Evolutionary conservation across 352 stramenopile species (phyloP), one percentile per base, ranked within the genome.

Genomic region (Phytophthora fragariae): DNA sequence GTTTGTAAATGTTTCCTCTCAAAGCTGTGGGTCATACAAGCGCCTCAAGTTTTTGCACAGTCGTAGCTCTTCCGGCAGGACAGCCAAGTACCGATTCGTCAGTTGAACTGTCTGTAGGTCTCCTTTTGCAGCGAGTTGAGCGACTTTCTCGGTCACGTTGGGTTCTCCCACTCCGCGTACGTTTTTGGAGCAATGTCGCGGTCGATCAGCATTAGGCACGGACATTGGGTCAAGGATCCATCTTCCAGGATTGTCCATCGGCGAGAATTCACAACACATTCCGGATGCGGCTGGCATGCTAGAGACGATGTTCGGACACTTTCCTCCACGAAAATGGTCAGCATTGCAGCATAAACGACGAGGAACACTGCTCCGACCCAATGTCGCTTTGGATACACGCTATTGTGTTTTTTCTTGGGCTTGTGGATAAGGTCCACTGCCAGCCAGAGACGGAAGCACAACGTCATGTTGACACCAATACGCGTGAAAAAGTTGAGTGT

Each of bases 41-140:
- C 15, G 37, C 37, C 11, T 44, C 37, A 44, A 14, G 11, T 44
- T 44, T 15, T 44, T 69, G 79, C 73, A 73, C 62, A 9, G 44
- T 70, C 5, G 65, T 64, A 81, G 50, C 74, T 81, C 35, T 35
- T 53, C 3, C 63, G 50, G 4, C 73, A 52, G 65, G 70, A 77
- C 9, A 54, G 39, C 12, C 27, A 66, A 27, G 75, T 73, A 2
- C 14, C 46, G 0, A 9, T 53, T 53, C 7, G 46, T 53, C 17
- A 53, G 46, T 19, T 12, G 46, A 19, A 53, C 17, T n/a, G 17
- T 24, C 19, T 53, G 46, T 24, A 53, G 46, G 9, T 53, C 46
- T 14, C 46, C 46, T 11, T 14, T 27, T 27, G 17, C 10, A 11
- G 46, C 46, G 5, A 21, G 19, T 10, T 53, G 46, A 53, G 46